Evolutionary conservation across 176 grass and related monocot genomes (phyloP).

Genomic region (Phyllostachys edulis): DNA sequence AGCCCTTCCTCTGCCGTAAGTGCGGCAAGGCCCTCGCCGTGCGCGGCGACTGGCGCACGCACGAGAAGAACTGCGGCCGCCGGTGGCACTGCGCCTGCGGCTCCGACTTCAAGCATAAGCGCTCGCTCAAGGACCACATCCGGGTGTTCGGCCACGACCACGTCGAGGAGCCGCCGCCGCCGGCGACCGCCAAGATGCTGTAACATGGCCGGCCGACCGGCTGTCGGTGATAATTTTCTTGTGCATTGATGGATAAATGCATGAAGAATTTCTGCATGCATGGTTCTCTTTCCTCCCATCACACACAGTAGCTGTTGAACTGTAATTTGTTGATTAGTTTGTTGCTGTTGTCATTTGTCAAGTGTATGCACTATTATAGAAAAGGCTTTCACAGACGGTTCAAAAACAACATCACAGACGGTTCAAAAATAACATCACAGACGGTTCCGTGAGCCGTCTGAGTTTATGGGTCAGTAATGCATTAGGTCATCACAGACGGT

Average conservation of each 20-base stretch:
- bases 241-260: not conserved
- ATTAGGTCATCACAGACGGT: too few relatives aligned
- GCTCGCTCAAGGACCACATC: conserved; percentile 73
- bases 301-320: not conserved
- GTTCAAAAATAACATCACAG: too few relatives aligned
- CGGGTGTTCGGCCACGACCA: conserved; percentile 50
- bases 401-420: too few relatives aligned
- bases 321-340: not conserved
- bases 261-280: not conserved
- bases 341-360: not conserved
- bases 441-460: too few relatives aligned
- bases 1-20: conserved; percentile 65
- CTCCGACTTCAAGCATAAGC: conserved; percentile 76
- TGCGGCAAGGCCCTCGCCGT: conserved; percentile 80
- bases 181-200: not conserved
- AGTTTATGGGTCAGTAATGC: too few relatives aligned
- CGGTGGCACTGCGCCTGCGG: conserved; percentile 53
- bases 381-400: too few relatives aligned
- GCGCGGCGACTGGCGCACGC: conserved; percentile 96
- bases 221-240: not conserved
- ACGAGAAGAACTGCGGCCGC: conserved; percentile 96
- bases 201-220: not conserved
- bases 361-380: too few relatives aligned
- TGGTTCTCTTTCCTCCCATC: not conserved
- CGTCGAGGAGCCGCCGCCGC: conserved; percentile 18